Conservation (phyloP, 202 grass and related monocot species). For the Carex arenaria region DNA sequence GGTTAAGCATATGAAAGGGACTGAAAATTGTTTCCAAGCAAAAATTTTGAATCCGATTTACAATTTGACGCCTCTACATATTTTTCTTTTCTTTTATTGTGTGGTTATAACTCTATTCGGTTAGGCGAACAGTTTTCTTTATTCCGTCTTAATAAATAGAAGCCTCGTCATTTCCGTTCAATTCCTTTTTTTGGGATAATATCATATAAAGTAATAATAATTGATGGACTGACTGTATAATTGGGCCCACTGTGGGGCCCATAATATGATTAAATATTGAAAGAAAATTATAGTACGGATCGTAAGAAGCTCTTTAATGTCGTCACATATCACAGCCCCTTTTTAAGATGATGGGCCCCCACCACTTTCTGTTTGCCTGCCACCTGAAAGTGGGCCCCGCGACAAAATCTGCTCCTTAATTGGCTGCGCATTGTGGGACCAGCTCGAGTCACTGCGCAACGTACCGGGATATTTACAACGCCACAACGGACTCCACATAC, state of each 20-base stretch:
- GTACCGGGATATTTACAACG: conserved; percentile 19
- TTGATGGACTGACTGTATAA: background rate
- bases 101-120: background rate
- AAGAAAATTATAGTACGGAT: conserved; percentile 21
- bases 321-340: background rate
- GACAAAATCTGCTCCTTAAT: background rate
- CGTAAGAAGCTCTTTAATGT: conserved; percentile 8
- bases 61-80: background rate
- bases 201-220: background rate
- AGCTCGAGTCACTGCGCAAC: conserved; percentile 10
- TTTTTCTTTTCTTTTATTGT: background rate
- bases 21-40: background rate
- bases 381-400: conserved; percentile 18
- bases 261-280: background rate
- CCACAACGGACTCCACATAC: background rate
- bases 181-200: background rate
- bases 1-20: background rate
- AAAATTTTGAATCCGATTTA: background rate
- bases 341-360: background rate
- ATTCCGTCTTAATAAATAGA: background rate
- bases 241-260: background rate
- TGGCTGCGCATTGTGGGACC: background rate
- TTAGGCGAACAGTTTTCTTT: background rate
- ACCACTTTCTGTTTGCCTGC: conserved; percentile 31
- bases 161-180: background rate